phyloP scores from a whole-genome alignment of 2,329 filamentous ascomycete species.

The Fusarium sp. region DNA sequence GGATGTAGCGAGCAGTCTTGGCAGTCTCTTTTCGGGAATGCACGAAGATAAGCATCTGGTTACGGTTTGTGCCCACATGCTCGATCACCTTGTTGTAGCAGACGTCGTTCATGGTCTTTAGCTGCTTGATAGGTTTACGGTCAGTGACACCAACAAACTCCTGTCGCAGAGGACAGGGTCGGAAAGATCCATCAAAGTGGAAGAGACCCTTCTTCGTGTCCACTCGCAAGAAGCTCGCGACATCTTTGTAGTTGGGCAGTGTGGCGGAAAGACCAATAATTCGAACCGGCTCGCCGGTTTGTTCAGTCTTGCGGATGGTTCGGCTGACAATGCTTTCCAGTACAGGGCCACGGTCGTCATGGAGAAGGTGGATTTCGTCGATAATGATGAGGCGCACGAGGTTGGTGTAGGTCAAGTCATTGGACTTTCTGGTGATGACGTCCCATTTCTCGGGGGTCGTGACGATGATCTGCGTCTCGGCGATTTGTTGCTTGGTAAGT shows the following conservation, averaged over 20 bases:
- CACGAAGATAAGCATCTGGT: conserved; percentile 99
- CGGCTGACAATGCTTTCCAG: conserved; percentile 96
- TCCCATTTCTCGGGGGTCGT: conserved; percentile 99
- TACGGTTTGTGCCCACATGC: conserved; percentile 89
- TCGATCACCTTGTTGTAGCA: conserved; percentile 98
- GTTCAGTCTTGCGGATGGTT: conserved; percentile 91
- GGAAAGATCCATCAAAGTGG: conserved; percentile 94
- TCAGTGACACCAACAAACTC: conserved; percentile 98
- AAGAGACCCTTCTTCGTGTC: conserved; percentile 87
- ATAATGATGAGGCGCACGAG: conserved; percentile 96
- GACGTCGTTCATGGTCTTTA: conserved; percentile 99
- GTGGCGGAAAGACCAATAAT: conserved; percentile 94
- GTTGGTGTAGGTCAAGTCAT: conserved; percentile 95
- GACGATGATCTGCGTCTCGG: conserved; percentile 97
- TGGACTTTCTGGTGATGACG: conserved; percentile 97
- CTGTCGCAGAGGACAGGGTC: conserved; percentile 92
- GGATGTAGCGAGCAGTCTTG: conserved; percentile 94
- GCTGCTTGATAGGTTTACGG: conserved; percentile 97
- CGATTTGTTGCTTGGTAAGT: conserved; percentile 97
- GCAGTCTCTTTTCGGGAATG: conserved; percentile 98
- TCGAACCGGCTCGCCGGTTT: conserved; percentile 91
- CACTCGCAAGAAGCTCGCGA: conserved; percentile 92
- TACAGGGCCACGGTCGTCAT: conserved; percentile 96
- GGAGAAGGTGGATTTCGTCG: conserved; percentile 96
- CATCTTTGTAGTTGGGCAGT: conserved; percentile 94